Evolutionary conservation across 176 grass and related monocot genomes (phyloP).

Genomic region (Hsuehochloa calcarea): DNA sequence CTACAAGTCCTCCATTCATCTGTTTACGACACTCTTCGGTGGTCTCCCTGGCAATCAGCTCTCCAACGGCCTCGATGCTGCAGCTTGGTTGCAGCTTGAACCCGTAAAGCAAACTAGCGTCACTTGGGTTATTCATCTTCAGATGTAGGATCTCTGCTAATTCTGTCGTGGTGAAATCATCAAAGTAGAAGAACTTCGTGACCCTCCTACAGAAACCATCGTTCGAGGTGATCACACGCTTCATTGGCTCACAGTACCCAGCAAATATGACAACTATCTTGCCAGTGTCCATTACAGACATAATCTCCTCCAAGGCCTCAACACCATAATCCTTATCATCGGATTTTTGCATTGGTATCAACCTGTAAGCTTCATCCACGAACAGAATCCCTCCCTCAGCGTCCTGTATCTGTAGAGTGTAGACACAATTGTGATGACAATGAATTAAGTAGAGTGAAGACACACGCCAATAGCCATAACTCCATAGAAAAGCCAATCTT

Average conservation of each 20-base stretch:
- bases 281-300: constrained; percentile 93
- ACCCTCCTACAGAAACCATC: constrained; percentile 93
- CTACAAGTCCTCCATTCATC: constrained; percentile 90
- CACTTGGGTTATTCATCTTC: constrained; percentile 58
- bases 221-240: constrained; percentile 81
- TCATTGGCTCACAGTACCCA: constrained; percentile 91
- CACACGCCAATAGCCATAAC: neutral
- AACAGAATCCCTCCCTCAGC: constrained; percentile 92
- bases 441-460: neutral
- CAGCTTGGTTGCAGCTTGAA: constrained; percentile 78
- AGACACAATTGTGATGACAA: neutral
- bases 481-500: neutral
- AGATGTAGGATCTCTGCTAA: constrained; percentile 80
- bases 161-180: constrained; percentile 75
- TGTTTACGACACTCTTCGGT: constrained; percentile 60
- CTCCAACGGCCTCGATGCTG: constrained; percentile 44
- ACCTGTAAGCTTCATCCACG: constrained; percentile 95
- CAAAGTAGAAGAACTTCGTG: constrained; percentile 82
- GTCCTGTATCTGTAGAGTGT: constrained; percentile 67
- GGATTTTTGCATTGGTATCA: constrained; percentile 82
- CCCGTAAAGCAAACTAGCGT: constrained; percentile 65
- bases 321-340: constrained; percentile 98
- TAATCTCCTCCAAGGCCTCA: constrained; percentile 98
- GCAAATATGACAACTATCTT: constrained; percentile 92
- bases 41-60: constrained; percentile 61